phyloP scores from a whole-genome alignment of 441 rosid genomes.

The Pelargonium cotyledonis region DNA sequence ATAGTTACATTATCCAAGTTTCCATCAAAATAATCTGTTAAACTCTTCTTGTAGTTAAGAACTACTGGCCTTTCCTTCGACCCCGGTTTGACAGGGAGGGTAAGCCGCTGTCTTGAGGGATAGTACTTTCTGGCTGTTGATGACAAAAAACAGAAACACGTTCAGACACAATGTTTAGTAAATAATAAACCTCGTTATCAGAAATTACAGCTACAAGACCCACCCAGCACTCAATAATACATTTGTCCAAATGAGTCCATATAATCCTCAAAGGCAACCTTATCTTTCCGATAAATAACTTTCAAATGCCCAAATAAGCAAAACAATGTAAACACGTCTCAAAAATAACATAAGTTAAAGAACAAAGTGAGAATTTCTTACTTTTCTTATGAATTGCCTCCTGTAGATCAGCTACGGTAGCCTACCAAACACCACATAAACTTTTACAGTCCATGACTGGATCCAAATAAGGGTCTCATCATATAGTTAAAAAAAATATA shows the following conservation, averaged over 20 bases:
- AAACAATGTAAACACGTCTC: background rate
- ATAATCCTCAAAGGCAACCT: background rate
- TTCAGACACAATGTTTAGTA: background rate
- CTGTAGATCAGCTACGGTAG: conserved; percentile 82
- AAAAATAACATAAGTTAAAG: background rate
- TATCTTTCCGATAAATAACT: background rate
- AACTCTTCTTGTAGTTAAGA: conserved; percentile 61
- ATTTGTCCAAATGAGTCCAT: background rate
- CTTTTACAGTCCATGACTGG: background rate
- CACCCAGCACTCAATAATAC: background rate
- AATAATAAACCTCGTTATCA: background rate
- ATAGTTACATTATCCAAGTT: conserved; percentile 49
- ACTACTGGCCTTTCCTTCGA: conserved; percentile 64
- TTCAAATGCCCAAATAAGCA: background rate
- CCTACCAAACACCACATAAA: conserved; percentile 35
- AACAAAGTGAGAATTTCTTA: conserved; percentile 17
- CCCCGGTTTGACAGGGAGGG: conserved; percentile 71
- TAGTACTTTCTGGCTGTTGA: conserved; percentile 73
- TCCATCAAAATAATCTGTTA: conserved; percentile 64
- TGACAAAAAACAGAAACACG: background rate
- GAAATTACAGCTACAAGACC: background rate
- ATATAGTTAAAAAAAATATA: background rate
- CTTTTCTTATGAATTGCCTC: conserved; percentile 74
- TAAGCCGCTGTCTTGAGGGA: conserved; percentile 95
- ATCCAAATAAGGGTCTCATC: background rate